phyloP scores from a whole-genome alignment of 83 land plant species.

The Thuja plicata region DNA sequence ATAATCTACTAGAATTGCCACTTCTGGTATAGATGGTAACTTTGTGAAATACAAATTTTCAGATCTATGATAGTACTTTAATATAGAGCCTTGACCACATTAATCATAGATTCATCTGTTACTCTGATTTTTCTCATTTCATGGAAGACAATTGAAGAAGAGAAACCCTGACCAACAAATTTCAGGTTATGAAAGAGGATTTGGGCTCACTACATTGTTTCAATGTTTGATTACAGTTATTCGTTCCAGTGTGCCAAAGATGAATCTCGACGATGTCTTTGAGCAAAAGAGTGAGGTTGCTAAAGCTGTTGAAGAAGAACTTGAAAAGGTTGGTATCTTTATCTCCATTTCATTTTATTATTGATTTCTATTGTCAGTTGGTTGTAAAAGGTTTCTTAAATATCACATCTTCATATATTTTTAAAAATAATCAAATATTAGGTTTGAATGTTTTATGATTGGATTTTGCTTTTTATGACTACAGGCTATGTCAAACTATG shows the following conservation, averaged over 20 bases:
- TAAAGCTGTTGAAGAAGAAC: slow-evolving; percentile 67
- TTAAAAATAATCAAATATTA: too few species aligned
- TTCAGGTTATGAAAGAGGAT: background rate
- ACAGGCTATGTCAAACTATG: slow-evolving; percentile 70
- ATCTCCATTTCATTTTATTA: too few species aligned
- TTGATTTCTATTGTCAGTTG: background rate
- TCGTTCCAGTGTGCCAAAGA: slow-evolving; percentile 67
- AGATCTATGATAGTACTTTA: slow-evolving; percentile 2
- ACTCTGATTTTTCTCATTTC: too few species aligned
- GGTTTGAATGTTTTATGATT: background rate
- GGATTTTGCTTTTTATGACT: slow-evolving; percentile 4
- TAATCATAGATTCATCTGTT: too few species aligned
- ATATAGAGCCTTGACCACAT: too few species aligned
- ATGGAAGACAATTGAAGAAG: too few species aligned
- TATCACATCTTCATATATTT: background rate
- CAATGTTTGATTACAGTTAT: slow-evolving; percentile 41
- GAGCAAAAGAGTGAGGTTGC: slow-evolving; percentile 86
- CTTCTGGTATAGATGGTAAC: too few species aligned
- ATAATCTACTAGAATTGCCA: too few species aligned
- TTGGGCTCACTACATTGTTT: background rate
- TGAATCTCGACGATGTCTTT: slow-evolving; percentile 66
- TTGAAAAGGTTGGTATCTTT: slow-evolving; percentile 53
- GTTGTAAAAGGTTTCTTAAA: background rate
- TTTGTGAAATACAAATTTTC: too few species aligned
- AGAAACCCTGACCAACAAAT: background rate